Percentiles rank a stretch among this genome's conserved stretches.
phyloP scores from a whole-genome alignment of 1,139 yeast species.

The Trichomonascaceae sp. region DNA sequence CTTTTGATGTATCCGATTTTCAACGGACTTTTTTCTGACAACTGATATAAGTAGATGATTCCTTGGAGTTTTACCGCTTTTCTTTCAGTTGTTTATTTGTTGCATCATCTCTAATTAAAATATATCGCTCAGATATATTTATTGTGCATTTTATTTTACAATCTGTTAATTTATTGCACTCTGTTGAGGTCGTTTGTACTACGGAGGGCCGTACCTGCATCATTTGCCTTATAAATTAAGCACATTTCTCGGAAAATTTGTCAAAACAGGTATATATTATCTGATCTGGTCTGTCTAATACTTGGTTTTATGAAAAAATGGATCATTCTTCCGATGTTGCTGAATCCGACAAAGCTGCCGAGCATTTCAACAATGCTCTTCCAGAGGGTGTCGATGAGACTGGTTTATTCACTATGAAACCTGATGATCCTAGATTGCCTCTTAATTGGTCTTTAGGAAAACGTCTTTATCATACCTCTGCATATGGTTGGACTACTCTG shows the following conservation, averaged over 20 bases:
- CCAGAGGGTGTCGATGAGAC: not conserved
- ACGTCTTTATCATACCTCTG: constrained; percentile 37
- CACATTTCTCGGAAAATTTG: not conserved
- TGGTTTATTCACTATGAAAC: not conserved
- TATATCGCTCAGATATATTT: too few species aligned
- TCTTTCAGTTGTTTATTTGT: too few species aligned
- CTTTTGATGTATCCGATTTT: not conserved
- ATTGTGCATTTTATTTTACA: not conserved
- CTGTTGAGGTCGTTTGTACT: too few species aligned
- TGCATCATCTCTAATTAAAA: too few species aligned
- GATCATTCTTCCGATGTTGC: not conserved
- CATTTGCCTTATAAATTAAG: not conserved
- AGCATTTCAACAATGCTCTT: not conserved
- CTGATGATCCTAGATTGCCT: constrained; percentile 25
- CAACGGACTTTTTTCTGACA: too few species aligned
- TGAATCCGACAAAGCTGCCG: not conserved
- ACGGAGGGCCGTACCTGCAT: not conserved
- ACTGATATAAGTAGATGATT: too few species aligned
- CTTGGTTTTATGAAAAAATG: not conserved
- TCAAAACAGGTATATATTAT: not conserved
- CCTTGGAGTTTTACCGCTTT: too few species aligned
- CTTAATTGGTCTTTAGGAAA: constrained; percentile 35
- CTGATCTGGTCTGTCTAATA: too few species aligned
- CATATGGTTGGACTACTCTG: constrained; percentile 39
- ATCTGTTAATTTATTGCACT: not conserved